Conservation (phyloP, 352 stramenopile genomes). For the Aphanomyces stellatus region DNA sequence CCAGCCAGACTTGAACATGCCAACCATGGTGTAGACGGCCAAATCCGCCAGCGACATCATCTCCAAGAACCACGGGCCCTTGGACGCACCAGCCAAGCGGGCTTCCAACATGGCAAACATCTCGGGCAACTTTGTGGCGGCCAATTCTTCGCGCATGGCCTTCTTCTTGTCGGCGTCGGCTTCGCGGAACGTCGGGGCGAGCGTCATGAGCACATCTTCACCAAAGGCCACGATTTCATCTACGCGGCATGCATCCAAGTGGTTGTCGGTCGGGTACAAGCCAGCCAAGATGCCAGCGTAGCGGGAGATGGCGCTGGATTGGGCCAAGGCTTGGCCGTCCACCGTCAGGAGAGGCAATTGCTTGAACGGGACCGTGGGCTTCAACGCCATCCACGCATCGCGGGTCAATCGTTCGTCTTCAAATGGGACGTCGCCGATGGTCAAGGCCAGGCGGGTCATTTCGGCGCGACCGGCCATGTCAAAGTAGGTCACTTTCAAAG, state of each 20-base stretch:
- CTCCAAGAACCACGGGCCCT: slow-evolving; percentile 23
- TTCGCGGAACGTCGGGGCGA: slow-evolving; percentile 12
- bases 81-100: slow-evolving; percentile 22
- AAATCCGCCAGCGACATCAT: slow-evolving; percentile 41
- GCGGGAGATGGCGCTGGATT: slow-evolving; percentile 38
- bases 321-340: slow-evolving; percentile 34
- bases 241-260: slow-evolving; percentile 21
- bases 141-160: slow-evolving; percentile 25
- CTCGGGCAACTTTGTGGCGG: slow-evolving; percentile 29
- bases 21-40: slow-evolving; percentile 27
- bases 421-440: slow-evolving; percentile 35
- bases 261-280: slow-evolving; percentile 29
- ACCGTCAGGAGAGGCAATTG: slow-evolving; percentile 39
- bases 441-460: slow-evolving; percentile 39
- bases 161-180: slow-evolving; percentile 26
- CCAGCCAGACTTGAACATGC: not conserved
- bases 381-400: slow-evolving; percentile 24
- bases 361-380: slow-evolving; percentile 28
- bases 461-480: slow-evolving; percentile 41
- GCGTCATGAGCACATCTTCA: slow-evolving; percentile 2
- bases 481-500: slow-evolving; percentile 52
- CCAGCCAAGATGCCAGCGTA: slow-evolving; percentile 27
- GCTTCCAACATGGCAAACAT: slow-evolving; percentile 34
- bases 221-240: slow-evolving; percentile 25
- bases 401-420: slow-evolving; percentile 41